These are phyloP conservation scores for Anisodus tanguticus DNA, from an alignment of 257 asterid genomes.

Conservation along the genomic window DNA sequence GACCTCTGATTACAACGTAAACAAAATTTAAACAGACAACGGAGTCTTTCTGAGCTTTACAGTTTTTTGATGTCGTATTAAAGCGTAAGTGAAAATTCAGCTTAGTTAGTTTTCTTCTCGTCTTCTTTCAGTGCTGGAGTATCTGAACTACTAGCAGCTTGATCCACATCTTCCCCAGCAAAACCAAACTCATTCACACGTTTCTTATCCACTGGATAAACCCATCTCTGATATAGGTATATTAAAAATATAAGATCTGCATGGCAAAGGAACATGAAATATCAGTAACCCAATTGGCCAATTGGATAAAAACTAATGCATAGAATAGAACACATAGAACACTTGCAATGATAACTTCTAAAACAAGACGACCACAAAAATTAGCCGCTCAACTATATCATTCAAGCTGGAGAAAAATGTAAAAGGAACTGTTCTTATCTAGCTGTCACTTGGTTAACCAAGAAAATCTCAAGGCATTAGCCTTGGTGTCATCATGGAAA, in stretches of 20 bases:
- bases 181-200: constrained; percentile 93
- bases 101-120: constrained; percentile 88
- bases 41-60: constrained; percentile 16
- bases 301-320: not conserved
- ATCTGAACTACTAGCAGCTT: constrained; percentile 41
- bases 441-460: constrained; percentile 4
- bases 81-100: constrained; percentile 18
- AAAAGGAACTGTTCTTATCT: constrained; percentile 14
- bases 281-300: not conserved
- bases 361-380: constrained; percentile 7
- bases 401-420: not conserved
- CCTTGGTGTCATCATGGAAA: not conserved
- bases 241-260: constrained; percentile 96
- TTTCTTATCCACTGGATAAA: constrained; percentile 88
- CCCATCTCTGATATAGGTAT: constrained; percentile 85
- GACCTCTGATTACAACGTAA: not conserved
- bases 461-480: not conserved
- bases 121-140: constrained; percentile 55
- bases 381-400: constrained; percentile 6
- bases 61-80: not conserved
- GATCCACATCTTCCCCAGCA: constrained; percentile 82
- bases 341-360: not conserved
- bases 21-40: not conserved
- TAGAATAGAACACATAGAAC: not conserved
- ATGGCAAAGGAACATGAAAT: constrained; percentile 28